Evolutionary conservation across 441 rosid genomes (phyloP).

Genomic region (Euphorbia schlechtendalii): DNA sequence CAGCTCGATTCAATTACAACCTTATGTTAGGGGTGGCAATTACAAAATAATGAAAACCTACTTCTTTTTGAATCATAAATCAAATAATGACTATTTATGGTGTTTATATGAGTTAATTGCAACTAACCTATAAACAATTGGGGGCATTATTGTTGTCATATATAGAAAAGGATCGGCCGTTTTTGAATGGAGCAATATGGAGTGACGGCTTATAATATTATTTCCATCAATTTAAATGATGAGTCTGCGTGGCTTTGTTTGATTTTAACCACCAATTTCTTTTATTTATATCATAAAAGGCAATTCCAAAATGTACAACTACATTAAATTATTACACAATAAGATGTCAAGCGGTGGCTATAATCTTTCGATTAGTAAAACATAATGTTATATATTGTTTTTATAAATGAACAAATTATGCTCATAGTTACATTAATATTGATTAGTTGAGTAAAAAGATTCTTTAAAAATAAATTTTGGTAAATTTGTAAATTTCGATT

Average conservation of each 20-base stretch:
- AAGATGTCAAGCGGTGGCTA: constrained; percentile 8
- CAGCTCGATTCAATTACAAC: no score
- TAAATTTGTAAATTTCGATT: no score
- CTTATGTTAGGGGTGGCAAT: no score
- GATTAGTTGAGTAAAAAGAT: no score
- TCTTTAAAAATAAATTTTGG: no score
- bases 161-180: background rate
- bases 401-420: no score
- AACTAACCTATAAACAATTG: background rate
- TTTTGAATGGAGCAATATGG: background rate
- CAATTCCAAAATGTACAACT: background rate
- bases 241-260: background rate
- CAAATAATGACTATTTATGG: background rate
- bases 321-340: background rate
- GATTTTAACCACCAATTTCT: background rate
- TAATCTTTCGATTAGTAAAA: no score
- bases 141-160: background rate
- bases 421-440: no score
- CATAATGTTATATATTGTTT: no score
- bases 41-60: no score
- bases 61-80: no score
- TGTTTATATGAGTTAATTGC: background rate
- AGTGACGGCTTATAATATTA: constrained; percentile 6
- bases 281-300: background rate
- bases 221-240: background rate